Conservation (phyloP, 257 asterid species). For the Fraxinus anomala region DNA sequence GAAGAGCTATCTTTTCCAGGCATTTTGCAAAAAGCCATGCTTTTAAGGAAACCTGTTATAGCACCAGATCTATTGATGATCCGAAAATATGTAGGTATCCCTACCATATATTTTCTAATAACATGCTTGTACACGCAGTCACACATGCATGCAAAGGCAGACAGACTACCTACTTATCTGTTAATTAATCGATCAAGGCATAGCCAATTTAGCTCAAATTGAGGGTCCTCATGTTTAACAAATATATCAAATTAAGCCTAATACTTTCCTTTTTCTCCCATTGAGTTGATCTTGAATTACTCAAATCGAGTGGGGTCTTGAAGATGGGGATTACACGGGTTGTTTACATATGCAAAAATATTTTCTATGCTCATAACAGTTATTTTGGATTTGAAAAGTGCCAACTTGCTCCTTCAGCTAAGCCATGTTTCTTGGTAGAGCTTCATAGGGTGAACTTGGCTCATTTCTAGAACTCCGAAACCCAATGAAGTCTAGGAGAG, state of each 20-base stretch:
- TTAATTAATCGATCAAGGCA: neutral
- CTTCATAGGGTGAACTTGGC: neutral
- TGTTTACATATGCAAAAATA: neutral
- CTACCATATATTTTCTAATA: constrained; percentile 19
- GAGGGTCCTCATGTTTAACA: neutral
- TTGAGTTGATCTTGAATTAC: neutral
- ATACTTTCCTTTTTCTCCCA: neutral
- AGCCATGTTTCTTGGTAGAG: neutral
- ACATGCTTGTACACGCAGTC: neutral
- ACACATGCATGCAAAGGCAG: neutral
- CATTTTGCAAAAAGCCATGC: constrained; percentile 81
- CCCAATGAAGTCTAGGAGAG: neutral
- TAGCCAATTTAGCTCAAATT: neutral
- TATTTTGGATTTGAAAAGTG: neutral
- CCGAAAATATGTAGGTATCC: constrained; percentile 69
- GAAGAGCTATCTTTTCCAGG: constrained; percentile 80
- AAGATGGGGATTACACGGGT: neutral
- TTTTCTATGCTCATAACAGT: neutral
- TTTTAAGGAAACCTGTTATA: constrained; percentile 69
- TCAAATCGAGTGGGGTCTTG: neutral
- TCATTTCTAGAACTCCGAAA: neutral
- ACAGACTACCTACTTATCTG: neutral
- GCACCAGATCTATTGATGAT: constrained; percentile 78
- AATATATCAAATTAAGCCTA: neutral
- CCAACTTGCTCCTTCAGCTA: neutral